Percentiles rank a stretch among this genome's conserved stretches.
Evolutionary conservation across 2,329 filamentous ascomycete genomes (phyloP).

Genomic region (Curvularia sp.): DNA sequence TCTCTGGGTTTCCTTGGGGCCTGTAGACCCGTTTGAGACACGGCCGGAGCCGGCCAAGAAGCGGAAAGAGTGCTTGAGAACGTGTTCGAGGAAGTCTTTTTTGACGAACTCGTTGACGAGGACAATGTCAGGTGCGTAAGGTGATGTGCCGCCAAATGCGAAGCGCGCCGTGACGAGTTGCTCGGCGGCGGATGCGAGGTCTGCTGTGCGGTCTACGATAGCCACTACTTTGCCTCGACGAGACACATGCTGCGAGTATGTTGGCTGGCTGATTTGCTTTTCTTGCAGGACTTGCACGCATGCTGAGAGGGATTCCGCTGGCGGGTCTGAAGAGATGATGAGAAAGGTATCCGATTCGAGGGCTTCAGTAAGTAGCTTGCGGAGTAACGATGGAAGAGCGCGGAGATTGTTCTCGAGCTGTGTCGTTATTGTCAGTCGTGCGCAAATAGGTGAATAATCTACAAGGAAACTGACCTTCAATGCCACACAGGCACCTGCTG

Average conservation of each 20-base stretch:
- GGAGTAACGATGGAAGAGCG: slow-evolving; percentile 46
- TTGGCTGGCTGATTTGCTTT: slow-evolving; percentile 17
- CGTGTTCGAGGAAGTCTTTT: slow-evolving; percentile 61
- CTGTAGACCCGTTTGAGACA: slow-evolving; percentile 20
- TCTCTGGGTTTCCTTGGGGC: slow-evolving; percentile 8
- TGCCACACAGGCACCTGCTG: slow-evolving; percentile 61
- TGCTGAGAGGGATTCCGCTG: slow-evolving; percentile 30
- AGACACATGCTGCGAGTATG: slow-evolving; percentile 48
- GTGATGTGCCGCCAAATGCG: slow-evolving; percentile 62
- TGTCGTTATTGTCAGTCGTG: neutral
- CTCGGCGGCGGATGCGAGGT: slow-evolving; percentile 62
- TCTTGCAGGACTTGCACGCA: slow-evolving; percentile 49
- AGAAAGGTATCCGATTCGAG: slow-evolving; percentile 61
- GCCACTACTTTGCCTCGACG: slow-evolving; percentile 56
- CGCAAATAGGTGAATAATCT: neutral
- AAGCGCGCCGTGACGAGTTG: slow-evolving; percentile 63
- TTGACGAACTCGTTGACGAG: slow-evolving; percentile 70
- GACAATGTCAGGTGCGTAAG: slow-evolving; percentile 68
- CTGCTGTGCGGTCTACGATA: slow-evolving; percentile 67
- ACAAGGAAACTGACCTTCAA: slow-evolving; percentile 52
- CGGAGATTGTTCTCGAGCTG: slow-evolving; percentile 54
- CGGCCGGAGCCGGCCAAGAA: slow-evolving; percentile 31
- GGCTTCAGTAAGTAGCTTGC: slow-evolving; percentile 50
- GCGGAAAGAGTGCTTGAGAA: slow-evolving; percentile 51
- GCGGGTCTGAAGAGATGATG: slow-evolving; percentile 49